Percentiles rank a stretch among this genome's conserved stretches.
Conservation (phyloP, 2,329 filamentous ascomycete genomes). For the Botryosphaeria dothidea region DNA sequence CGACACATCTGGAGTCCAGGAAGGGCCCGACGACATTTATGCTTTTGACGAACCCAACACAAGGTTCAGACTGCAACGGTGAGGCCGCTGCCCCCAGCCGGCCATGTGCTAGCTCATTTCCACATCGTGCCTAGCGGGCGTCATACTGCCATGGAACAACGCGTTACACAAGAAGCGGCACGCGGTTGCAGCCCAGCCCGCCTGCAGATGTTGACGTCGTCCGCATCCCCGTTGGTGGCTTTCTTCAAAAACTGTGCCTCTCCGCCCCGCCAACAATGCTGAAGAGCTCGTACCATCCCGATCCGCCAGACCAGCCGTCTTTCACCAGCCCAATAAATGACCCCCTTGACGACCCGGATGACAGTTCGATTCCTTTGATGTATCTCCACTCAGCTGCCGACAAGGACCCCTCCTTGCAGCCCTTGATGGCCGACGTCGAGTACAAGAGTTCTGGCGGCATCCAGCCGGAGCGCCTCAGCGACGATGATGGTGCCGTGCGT, state of each 20-base stretch:
- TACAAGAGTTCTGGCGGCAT: constrained; percentile 3
- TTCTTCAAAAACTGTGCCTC: neutral
- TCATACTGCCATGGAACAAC: constrained; percentile 5
- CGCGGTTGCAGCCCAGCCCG: neutral
- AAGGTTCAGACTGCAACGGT: neutral
- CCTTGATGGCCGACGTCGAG: constrained; percentile 4
- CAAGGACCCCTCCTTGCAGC: neutral
- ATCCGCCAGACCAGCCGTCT: neutral
- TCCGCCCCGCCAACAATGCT: neutral
- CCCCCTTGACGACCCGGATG: neutral
- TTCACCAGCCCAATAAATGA: neutral
- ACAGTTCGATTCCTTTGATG: neutral
- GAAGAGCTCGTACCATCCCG: neutral
- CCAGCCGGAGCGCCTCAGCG: neutral
- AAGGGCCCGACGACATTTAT: neutral
- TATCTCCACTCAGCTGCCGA: neutral
- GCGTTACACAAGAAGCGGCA: constrained; percentile 4
- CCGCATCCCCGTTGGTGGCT: neutral
- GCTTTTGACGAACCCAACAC: neutral
- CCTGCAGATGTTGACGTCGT: constrained; percentile 11
- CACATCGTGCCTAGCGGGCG: neutral
- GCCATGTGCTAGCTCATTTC: constrained; percentile 7
- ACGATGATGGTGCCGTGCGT: neutral
- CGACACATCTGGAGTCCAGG: neutral
- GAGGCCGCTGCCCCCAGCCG: neutral